Conservation (phyloP, 179 eudicot species). For the Actinidia polygama region DNA sequence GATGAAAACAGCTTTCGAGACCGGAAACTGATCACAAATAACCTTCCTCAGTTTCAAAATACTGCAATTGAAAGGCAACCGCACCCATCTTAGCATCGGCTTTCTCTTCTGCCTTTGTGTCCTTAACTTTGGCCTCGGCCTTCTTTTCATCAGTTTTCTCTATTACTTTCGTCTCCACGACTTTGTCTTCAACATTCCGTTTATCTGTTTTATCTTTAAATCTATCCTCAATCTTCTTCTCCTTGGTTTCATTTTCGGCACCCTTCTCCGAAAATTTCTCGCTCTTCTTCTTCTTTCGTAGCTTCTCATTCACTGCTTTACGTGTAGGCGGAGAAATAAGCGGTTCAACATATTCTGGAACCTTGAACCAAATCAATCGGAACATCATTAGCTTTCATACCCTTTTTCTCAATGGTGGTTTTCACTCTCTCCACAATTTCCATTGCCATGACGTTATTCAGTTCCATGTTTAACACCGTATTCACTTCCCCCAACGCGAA, state of each 20-base stretch:
- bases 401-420: conserved; percentile 44
- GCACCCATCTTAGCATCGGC: conserved; percentile 88
- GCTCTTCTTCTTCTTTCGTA: conserved; percentile 30
- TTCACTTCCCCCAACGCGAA: conserved; percentile 75
- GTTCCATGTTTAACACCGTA: conserved; percentile 66
- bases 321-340: conserved; percentile 34
- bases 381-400: conserved; percentile 29
- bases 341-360: conserved; percentile 53
- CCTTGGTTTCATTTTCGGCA: conserved; percentile 29
- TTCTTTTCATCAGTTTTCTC: conserved; percentile 17
- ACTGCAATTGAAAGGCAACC: conserved; percentile 69
- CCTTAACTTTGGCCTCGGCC: conserved; percentile 19
- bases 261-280: conserved; percentile 19
- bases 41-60: conserved; percentile 71
- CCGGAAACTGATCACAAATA: conserved; percentile 73
- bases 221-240: conserved; percentile 32
- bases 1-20: conserved; percentile 60
- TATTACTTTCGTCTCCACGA: background rate
- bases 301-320: conserved; percentile 29
- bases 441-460: conserved; percentile 76
- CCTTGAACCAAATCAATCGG: conserved; percentile 32
- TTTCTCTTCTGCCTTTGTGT: conserved; percentile 54
- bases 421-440: conserved; percentile 77
- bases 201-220: conserved; percentile 4
- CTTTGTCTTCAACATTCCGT: background rate